Percentiles rank a stretch among this genome's conserved stretches.
Evolutionary conservation across 129 eudicot genomes (phyloP).

Genomic region (Tanacetum coccineum): DNA sequence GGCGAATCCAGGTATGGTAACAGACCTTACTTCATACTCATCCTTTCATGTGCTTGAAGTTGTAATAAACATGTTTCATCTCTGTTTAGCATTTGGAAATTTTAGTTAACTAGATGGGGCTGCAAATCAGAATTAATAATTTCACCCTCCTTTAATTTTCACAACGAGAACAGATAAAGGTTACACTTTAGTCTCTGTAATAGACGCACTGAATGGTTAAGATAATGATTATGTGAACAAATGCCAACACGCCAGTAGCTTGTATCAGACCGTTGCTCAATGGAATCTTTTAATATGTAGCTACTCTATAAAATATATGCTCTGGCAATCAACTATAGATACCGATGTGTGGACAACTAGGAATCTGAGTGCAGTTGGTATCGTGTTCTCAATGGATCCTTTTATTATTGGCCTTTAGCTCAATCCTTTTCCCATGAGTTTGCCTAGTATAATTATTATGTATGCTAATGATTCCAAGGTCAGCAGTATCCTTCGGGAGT

Average conservation of each 20-base stretch:
- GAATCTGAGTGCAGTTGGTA: constrained; percentile 90
- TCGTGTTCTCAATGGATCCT: constrained; percentile 96
- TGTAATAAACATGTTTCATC: too few relatives aligned
- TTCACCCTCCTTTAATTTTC: constrained; percentile 5
- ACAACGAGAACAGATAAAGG: constrained; percentile 64
- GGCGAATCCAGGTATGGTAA: too few relatives aligned
- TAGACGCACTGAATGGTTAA: constrained; percentile 69
- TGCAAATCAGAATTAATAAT: too few relatives aligned
- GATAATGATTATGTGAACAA: constrained; percentile 77
- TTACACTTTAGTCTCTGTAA: constrained; percentile 70
- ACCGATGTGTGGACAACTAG: constrained; percentile 70
- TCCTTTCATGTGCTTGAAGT: too few relatives aligned
- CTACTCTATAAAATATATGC: constrained; percentile 83
- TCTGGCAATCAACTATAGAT: constrained; percentile 87
- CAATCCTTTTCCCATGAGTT: constrained; percentile 86
- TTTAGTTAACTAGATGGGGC: too few relatives aligned
- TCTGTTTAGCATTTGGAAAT: too few relatives aligned
- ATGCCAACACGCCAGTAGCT: constrained; percentile 78
- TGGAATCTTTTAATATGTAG: constrained; percentile 87
- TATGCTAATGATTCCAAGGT: constrained; percentile 93
- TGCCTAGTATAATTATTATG: constrained; percentile 83
- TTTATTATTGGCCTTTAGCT: constrained; percentile 94
- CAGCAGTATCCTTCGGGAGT: constrained; percentile 21
- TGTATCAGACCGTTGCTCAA: constrained; percentile 54
- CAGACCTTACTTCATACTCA: too few relatives aligned